Evolutionary conservation across 2,329 filamentous ascomycete species (phyloP), one percentile per base, ranked within the genome.

Genomic region (Arthrobotrys entomopaga): DNA sequence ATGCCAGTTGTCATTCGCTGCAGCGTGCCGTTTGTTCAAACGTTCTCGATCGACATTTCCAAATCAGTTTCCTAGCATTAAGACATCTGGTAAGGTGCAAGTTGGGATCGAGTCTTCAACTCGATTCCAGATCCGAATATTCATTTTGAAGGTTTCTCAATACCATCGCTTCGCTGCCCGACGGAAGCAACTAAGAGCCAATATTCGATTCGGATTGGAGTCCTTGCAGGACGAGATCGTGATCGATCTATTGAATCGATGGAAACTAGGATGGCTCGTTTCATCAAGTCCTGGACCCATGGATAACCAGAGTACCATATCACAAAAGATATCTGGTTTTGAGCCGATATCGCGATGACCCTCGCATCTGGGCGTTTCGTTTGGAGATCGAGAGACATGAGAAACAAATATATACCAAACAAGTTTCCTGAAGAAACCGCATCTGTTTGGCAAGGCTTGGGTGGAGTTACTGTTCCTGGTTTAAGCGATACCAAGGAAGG

Each of bases 381-480:
- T 74, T 74, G 64, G 15, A 64, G 63, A 48, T 67, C 50, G 22
- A 46, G 20, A 53, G 60, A 56, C 56, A 58, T 15, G 49, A 19
- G 63, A 67, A 67, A 64, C 70, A 59, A 67, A 71, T 71, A 34
- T 65, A 65, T 57, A 24, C 54, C 49, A 73, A 65, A 73, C 67
- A 56, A 53, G 61, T 59, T 56, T 56, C 60, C 42, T 22, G 40
- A 57, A 20, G 57, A 58, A 56, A 65, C 49, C 24, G 22, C 42
- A 13, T 15, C 16, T 20, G 60, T 65, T 29, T 65, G 49, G 42
- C 43, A 34, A 34, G 10, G 29, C 29, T 10, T 5, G 29, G 29
- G 5, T 67, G 29, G 64, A 60, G 53, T 60, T 59, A n/a, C 42
- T 26, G 64, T 42, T 53, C 53, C 46, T 52, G 54, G 42, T 5